These are phyloP conservation scores for Boechera stricta DNA, from an alignment of 345 rosid genomes.

Conservation along the genomic window DNA sequence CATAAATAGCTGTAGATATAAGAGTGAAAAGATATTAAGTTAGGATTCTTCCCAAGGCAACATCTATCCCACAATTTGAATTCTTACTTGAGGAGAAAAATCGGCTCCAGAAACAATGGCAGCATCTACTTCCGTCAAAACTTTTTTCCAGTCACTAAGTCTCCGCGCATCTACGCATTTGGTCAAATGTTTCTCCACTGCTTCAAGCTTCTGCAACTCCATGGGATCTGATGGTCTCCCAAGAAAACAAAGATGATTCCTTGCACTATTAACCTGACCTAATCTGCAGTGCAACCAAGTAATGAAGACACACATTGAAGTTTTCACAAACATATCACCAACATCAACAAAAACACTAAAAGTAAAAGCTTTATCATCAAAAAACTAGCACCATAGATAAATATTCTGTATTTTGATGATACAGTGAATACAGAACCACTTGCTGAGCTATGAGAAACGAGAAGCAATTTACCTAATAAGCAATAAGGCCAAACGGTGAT, in stretches of 20 bases:
- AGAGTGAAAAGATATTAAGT: conserved; percentile 43
- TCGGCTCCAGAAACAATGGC: conserved; percentile 90
- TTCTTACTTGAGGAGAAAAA: conserved; percentile 72
- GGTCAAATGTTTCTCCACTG: conserved; percentile 72
- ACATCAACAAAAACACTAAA: background rate
- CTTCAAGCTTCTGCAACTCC: conserved; percentile 77
- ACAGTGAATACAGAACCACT: background rate
- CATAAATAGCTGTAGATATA: conserved; percentile 82
- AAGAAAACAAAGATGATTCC: conserved; percentile 59
- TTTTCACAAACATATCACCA: conserved; percentile 4
- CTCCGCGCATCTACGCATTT: conserved; percentile 78
- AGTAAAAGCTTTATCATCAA: background rate
- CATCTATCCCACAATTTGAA: background rate
- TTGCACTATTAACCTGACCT: conserved; percentile 81
- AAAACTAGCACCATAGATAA: background rate
- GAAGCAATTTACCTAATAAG: conserved; percentile 60
- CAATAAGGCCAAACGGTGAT: conserved; percentile 79
- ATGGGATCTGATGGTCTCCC: conserved; percentile 65
- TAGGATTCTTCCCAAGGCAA: conserved; percentile 7
- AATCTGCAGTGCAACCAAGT: conserved; percentile 59
- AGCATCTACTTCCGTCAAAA: conserved; percentile 74
- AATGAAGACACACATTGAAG: conserved; percentile 17
- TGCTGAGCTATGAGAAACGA: background rate
- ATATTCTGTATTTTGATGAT: background rate
- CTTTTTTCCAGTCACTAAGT: conserved; percentile 72